Evolutionary conservation across 2,329 filamentous ascomycete species (phyloP).

Genomic region (Xylariaceae sp.): DNA sequence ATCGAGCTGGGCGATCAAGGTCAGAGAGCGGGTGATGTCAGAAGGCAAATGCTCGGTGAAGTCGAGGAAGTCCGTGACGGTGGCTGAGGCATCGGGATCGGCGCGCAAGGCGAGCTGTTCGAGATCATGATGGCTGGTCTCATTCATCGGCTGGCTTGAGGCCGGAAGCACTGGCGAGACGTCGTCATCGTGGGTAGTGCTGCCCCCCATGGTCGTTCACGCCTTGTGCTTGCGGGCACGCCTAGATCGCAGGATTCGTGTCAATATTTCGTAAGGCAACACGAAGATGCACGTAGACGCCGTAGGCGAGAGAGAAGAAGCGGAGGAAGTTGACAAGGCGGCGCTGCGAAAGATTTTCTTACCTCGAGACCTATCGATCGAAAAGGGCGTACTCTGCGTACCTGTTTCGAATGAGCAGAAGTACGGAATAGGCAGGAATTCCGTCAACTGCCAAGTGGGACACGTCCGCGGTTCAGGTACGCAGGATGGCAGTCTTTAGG

Average conservation of each 20-base stretch:
- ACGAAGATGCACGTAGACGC: neutral
- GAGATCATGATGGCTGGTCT: slow-evolving; percentile 37
- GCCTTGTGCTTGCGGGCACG: neutral
- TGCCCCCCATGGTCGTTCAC: neutral
- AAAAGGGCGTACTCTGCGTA: neutral
- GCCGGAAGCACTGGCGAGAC: slow-evolving; percentile 32
- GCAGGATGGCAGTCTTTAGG: neutral
- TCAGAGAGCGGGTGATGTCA: slow-evolving; percentile 61
- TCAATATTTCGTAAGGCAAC: neutral
- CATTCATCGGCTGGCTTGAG: slow-evolving; percentile 10
- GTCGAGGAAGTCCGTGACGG: slow-evolving; percentile 65
- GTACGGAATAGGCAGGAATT: neutral
- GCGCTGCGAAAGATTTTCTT: no score
- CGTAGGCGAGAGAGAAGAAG: neutral
- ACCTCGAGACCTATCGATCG: no score
- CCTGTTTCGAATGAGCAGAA: neutral
- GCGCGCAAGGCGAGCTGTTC: slow-evolving; percentile 47
- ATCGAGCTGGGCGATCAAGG: slow-evolving; percentile 61
- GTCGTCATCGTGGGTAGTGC: slow-evolving; percentile 19
- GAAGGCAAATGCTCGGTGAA: slow-evolving; percentile 65
- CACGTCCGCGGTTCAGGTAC: neutral
- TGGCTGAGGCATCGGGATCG: slow-evolving; percentile 63
- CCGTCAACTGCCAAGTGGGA: neutral
- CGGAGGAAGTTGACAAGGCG: neutral
- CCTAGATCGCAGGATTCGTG: neutral